Evolutionary conservation across 768 basidiomycete species (phyloP), one percentile per base, ranked within the genome.

Genomic region (Hysterangium stoloniferum): DNA sequence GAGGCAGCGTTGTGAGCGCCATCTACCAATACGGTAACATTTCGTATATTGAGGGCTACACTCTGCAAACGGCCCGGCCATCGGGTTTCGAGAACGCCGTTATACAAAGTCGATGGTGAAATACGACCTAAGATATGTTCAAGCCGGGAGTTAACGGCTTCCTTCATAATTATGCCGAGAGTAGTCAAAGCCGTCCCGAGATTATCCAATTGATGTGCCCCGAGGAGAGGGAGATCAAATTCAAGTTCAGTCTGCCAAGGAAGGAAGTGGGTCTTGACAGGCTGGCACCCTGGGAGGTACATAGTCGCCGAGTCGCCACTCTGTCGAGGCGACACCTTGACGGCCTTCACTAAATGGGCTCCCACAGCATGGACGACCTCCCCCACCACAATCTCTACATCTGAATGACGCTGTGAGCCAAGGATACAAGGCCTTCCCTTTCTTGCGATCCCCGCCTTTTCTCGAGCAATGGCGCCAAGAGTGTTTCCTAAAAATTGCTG

Each of bases 1-100:
- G 91, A 91, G 5, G 88, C 82, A 6, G 81, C 68, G 62, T 98
- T 99, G 64, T 98, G 96, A 0, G 96, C 95, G 3, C 96, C 96
- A 60, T 99, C 96, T 4, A 84, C 85, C 9, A 98, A 74, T 11
- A 94, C 57, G 19, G 64, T 66, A 6, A 75, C 55, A 37, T 59
- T 52, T 44, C 53, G 52, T 57, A 60, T 54, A 75, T 36, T 3
- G 57, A 55, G 54, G 79, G 78, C 64, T 84, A 96, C 34, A n/a
- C 20, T 28, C 1, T 85, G 84, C 11, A 97, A 75, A 47, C 95
- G 71, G 4, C 95, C 95, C 9, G 79, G 79, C 94, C 95, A 99
- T 32, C 64, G 64, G 0, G 80, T 78, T 8, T 60, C 54, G 29
- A 64, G 57, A 13, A 54, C 43, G 47, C 40, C 48, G 38, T 27